Evolutionary conservation across 306 rosid genomes (phyloP).

Genomic region (Quercus wislizeni): DNA sequence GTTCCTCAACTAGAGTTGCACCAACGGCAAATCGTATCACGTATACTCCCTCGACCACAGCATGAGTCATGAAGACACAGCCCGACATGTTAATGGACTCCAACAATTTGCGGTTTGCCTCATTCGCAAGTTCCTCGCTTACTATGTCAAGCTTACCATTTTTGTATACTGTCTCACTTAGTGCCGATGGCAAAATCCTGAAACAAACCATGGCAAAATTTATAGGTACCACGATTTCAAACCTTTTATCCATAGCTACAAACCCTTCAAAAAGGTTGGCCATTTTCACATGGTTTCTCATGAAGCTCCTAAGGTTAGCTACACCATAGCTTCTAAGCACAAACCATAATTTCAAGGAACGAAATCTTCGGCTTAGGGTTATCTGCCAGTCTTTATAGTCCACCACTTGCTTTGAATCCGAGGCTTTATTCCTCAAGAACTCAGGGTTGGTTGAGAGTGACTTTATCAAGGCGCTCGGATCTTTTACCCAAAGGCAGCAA

Average conservation of each 20-base stretch:
- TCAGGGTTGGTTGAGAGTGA: slow-evolving; percentile 20
- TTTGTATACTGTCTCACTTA: neutral
- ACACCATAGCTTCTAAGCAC: slow-evolving; percentile 32
- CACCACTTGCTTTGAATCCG: slow-evolving; percentile 17
- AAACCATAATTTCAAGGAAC: slow-evolving; percentile 21
- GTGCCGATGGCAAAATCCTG: neutral
- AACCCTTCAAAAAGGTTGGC: slow-evolving; percentile 27
- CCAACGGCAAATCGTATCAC: slow-evolving; percentile 46
- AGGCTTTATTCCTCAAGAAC: slow-evolving; percentile 12
- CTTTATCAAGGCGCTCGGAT: neutral
- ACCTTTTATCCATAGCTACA: slow-evolving; percentile 17
- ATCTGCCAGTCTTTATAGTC: slow-evolving; percentile 41
- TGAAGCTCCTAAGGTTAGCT: slow-evolving; percentile 8
- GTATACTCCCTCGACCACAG: slow-evolving; percentile 31
- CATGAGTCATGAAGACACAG: slow-evolving; percentile 40
- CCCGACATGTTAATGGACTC: slow-evolving; percentile 46
- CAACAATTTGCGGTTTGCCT: slow-evolving; percentile 32
- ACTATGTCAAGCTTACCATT: too few relatives aligned
- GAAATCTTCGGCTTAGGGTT: slow-evolving; percentile 15
- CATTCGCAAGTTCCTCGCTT: neutral
- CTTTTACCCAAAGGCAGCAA: slow-evolving; percentile 39
- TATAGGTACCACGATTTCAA: slow-evolving; percentile 26
- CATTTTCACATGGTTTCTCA: slow-evolving; percentile 28
- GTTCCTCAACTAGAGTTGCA: slow-evolving; percentile 44
- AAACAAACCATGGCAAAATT: slow-evolving; percentile 31